Conservation (phyloP, 495 filamentous ascomycete genomes). For the Pseudotulostoma volvatum region DNA sequence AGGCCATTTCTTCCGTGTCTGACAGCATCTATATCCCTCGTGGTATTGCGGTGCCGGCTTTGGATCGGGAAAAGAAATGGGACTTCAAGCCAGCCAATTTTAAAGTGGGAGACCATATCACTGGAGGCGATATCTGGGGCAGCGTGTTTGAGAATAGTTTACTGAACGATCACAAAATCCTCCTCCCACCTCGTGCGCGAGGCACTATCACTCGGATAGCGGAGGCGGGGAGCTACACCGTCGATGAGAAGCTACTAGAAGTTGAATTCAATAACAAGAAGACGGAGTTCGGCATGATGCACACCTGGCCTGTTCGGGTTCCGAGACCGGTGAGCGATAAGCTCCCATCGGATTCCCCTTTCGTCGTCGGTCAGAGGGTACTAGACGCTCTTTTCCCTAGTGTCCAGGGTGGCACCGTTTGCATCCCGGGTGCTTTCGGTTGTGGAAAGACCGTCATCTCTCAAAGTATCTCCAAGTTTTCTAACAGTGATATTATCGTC, state of each 20-base stretch:
- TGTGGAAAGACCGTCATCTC: conserved; percentile 99
- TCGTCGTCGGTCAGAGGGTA: conserved; percentile 92
- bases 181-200: conserved; percentile 77
- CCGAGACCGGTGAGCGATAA: conserved; percentile 83
- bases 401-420: conserved; percentile 93
- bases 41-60: conserved; percentile 73
- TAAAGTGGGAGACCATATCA: conserved; percentile 94
- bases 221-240: conserved; percentile 78
- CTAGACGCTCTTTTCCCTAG: conserved; percentile 95
- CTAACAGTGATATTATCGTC: conserved; percentile 96
- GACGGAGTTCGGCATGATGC: conserved; percentile 90
- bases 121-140: conserved; percentile 36
- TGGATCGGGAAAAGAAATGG: conserved; percentile 84
- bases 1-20: conserved; percentile 57
- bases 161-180: conserved; percentile 84
- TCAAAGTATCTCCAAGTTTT: conserved; percentile 97
- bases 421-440: conserved; percentile 95
- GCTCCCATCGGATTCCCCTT: conserved; percentile 68
- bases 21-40: conserved; percentile 93
- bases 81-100: conserved; percentile 71
- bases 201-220: conserved; percentile 87
- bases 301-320: conserved; percentile 97
- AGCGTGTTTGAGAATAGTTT: conserved; percentile 62
- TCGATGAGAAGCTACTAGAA: conserved; percentile 88
- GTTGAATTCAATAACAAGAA: conserved; percentile 95